Evolutionary conservation across 108 stramenopile species (phyloP).

Genomic region (Nannochloropsis salina): DNA sequence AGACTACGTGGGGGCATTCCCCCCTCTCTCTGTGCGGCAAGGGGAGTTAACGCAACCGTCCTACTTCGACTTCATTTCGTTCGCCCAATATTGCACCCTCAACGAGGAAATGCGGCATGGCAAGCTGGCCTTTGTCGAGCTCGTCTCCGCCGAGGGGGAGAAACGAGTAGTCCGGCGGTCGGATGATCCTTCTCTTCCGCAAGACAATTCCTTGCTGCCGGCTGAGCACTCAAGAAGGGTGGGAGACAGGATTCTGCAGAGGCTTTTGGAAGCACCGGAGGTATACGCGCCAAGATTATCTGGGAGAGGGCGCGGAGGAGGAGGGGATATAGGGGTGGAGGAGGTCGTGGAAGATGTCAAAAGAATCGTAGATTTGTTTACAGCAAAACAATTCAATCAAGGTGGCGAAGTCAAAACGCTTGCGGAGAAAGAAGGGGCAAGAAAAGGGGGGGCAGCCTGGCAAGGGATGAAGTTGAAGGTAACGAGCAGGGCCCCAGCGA

Average conservation of each 20-base stretch:
- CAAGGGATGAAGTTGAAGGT: not conserved
- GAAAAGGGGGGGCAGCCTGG: not conserved
- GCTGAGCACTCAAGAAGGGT: constrained; percentile 44
- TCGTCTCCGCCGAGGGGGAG: constrained; percentile 45
- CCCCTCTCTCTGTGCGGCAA: constrained; percentile 16
- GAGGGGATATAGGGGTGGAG: not conserved
- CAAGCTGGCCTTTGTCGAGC: constrained; percentile 39
- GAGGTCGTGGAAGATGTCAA: not conserved
- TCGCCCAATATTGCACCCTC: constrained; percentile 46
- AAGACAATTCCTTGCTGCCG: constrained; percentile 38
- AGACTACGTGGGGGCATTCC: constrained; percentile 1
- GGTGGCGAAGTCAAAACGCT: not conserved
- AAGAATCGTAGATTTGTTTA: constrained; percentile 6
- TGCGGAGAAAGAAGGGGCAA: not conserved
- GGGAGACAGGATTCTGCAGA: constrained; percentile 44
- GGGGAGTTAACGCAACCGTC: not conserved
- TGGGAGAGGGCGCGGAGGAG: not conserved
- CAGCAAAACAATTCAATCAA: not conserved
- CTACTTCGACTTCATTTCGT: constrained; percentile 51
- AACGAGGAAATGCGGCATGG: constrained; percentile 34
- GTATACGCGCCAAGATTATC: not conserved
- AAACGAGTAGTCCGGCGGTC: constrained; percentile 38
- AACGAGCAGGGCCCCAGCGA: not conserved
- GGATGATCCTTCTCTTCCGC: constrained; percentile 18
- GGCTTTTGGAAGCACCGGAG: constrained; percentile 1